Conservation (phyloP, 1,284 basidiomycete genomes). For the Filobasidium uniguttulatum region DNA sequence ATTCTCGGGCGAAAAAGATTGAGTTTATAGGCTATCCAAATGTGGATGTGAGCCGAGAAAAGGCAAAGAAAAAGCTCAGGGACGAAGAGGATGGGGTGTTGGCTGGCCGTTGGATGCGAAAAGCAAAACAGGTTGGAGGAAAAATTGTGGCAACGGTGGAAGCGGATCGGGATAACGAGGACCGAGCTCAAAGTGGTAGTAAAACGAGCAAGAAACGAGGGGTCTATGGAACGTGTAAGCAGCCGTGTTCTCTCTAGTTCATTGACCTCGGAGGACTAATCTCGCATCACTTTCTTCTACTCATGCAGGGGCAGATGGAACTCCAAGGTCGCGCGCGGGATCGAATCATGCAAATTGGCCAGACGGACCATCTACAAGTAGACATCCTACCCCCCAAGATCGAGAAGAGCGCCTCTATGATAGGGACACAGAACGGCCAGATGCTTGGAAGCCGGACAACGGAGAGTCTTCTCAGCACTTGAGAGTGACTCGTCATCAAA, state of each 20-base stretch:
- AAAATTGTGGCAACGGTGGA: slow-evolving; percentile 6
- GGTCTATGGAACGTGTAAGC: slow-evolving; percentile 35
- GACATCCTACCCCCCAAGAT: slow-evolving; percentile 17
- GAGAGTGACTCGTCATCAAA: neutral
- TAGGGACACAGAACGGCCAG: slow-evolving; percentile 23
- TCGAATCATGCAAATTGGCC: too few species aligned
- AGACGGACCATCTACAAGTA: too few species aligned
- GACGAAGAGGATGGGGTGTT: slow-evolving; percentile 36
- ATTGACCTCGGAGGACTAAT: slow-evolving; percentile 1
- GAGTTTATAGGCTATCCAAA: slow-evolving; percentile 87
- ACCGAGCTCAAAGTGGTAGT: neutral
- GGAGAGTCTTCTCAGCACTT: slow-evolving; percentile 10
- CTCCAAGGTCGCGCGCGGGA: too few species aligned
- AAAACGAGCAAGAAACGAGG: slow-evolving; percentile 14
- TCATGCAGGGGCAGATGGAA: slow-evolving; percentile 1
- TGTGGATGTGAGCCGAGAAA: slow-evolving; percentile 58
- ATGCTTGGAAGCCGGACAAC: slow-evolving; percentile 13
- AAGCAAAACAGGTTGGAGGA: slow-evolving; percentile 43
- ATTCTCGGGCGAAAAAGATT: slow-evolving; percentile 54
- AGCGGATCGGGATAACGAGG: slow-evolving; percentile 2
- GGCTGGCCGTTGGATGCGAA: slow-evolving; percentile 46
- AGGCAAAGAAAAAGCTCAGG: slow-evolving; percentile 22
- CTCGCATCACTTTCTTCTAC: neutral
- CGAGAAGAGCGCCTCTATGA: slow-evolving; percentile 22
- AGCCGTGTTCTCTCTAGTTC: neutral